Conservation (phyloP, 2,329 filamentous ascomycete genomes). For the Elsinoe fawcettii region DNA sequence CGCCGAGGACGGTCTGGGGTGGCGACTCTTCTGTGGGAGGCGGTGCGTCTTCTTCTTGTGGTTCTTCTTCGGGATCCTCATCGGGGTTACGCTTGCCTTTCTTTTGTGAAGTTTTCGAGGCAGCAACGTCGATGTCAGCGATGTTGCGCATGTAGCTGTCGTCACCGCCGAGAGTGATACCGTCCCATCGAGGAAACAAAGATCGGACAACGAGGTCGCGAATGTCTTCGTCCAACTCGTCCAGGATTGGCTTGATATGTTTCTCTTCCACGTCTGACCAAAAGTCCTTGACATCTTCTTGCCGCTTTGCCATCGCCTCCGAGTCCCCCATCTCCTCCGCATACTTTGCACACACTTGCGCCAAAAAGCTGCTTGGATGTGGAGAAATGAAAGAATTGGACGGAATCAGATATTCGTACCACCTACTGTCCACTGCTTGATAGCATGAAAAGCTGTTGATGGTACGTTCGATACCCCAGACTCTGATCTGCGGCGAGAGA, state of each 20-base stretch:
- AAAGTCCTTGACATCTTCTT: conserved; percentile 71
- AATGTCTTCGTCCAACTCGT: conserved; percentile 54
- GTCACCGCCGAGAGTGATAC: conserved; percentile 19
- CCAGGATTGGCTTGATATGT: conserved; percentile 62
- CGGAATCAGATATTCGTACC: conserved; percentile 96
- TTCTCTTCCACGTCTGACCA: conserved; percentile 79
- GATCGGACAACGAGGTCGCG: conserved; percentile 55
- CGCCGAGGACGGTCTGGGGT: background rate
- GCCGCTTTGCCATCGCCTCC: conserved; percentile 58
- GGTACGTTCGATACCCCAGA: conserved; percentile 89
- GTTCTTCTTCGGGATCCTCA: conserved; percentile 21
- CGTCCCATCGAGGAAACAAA: conserved; percentile 30
- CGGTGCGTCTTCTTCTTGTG: conserved; percentile 17
- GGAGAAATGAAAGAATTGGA: conserved; percentile 88
- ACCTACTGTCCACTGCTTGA: conserved; percentile 85
- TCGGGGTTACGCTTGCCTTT: conserved; percentile 10
- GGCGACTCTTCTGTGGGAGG: conserved; percentile 13
- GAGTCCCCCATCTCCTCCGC: conserved; percentile 66
- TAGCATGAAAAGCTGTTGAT: conserved; percentile 92
- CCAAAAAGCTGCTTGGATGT: conserved; percentile 78
- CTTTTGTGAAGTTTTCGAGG: conserved; percentile 2
- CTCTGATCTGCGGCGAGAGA: conserved; percentile 78
- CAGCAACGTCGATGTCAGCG: conserved; percentile 5
- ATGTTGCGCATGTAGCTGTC: conserved; percentile 22
- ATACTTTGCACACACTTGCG: conserved; percentile 70